phyloP scores from a whole-genome alignment of 225 moss, liverwort and hornwort genomes.

The Sphagnum tenellum region DNA sequence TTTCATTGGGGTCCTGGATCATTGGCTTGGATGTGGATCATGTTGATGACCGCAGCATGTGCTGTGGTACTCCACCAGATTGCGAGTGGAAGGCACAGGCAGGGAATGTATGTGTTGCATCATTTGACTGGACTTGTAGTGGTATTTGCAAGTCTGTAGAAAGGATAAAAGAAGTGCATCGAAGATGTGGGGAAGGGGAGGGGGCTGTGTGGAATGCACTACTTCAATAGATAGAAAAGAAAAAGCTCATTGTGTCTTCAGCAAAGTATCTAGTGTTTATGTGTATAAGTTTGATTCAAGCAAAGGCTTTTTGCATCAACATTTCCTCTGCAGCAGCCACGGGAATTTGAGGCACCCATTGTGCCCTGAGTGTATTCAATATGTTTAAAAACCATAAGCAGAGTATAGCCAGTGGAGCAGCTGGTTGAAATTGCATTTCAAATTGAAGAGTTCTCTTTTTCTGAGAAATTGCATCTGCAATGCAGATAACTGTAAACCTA shows the following conservation, averaged over 20 bases:
- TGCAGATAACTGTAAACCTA: too few relatives aligned
- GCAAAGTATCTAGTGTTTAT: too few relatives aligned
- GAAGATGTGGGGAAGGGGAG: constrained; percentile 15
- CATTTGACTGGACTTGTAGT: constrained; percentile 27
- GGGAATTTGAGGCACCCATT: constrained; percentile 37
- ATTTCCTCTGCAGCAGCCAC: constrained; percentile 2
- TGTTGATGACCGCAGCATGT: constrained; percentile 14
- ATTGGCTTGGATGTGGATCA: constrained; percentile 19
- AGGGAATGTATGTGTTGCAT: constrained; percentile 18
- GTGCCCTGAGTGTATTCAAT: constrained; percentile 29
- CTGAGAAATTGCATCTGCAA: too few relatives aligned
- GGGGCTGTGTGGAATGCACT: constrained; percentile 15
- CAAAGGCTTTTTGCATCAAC: constrained; percentile 15
- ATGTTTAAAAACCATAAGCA: not conserved
- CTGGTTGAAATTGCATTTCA: too few relatives aligned
- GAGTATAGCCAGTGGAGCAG: too few relatives aligned
- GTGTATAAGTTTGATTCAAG: constrained; percentile 5
- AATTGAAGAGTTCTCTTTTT: too few relatives aligned
- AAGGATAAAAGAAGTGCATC: constrained; percentile 17
- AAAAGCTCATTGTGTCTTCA: not conserved
- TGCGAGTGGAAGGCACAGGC: constrained; percentile 17
- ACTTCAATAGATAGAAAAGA: not conserved
- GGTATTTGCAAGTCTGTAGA: constrained; percentile 18
- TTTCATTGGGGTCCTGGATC: constrained; percentile 20
- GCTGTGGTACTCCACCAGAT: constrained; percentile 16